These are phyloP conservation scores for Simplicillium sp. DNA, from an alignment of 2,329 filamentous ascomycete species.

Conservation along the genomic window DNA sequence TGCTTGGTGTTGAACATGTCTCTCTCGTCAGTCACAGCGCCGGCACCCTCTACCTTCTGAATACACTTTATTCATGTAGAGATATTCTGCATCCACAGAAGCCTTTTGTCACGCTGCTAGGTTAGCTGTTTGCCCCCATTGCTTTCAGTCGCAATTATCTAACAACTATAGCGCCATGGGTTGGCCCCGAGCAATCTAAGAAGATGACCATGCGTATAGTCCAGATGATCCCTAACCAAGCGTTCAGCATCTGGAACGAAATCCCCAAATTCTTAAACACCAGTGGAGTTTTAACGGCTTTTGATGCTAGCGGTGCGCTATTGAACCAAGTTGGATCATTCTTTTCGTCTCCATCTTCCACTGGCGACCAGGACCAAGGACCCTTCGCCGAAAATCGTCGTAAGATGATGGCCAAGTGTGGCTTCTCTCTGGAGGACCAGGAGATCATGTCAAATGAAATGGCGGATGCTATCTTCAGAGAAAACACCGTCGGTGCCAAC, in stretches of 20 bases:
- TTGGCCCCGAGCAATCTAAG: background rate
- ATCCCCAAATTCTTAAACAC: background rate
- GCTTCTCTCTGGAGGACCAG: too few species aligned
- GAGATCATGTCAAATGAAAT: too few species aligned
- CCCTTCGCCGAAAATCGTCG: background rate
- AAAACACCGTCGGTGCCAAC: background rate
- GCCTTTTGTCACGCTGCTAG: background rate
- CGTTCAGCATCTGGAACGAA: background rate
- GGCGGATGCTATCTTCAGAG: background rate
- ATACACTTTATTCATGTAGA: background rate
- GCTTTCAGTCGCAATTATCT: background rate
- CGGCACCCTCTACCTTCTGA: background rate
- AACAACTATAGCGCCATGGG: background rate
- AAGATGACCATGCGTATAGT: background rate
- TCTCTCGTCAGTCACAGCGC: background rate
- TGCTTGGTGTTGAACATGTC: background rate
- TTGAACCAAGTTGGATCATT: background rate
- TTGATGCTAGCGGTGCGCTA: background rate
- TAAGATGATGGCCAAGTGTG: too few species aligned
- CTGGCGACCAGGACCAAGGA: background rate
- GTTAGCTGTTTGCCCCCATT: background rate
- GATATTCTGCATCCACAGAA: background rate
- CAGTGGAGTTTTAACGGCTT: background rate
- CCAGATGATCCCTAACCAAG: background rate
- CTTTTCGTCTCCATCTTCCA: background rate